Evolutionary conservation across 345 rosid species (phyloP), one percentile per base, ranked within the genome.

Genomic region (Salix viminalis): DNA sequence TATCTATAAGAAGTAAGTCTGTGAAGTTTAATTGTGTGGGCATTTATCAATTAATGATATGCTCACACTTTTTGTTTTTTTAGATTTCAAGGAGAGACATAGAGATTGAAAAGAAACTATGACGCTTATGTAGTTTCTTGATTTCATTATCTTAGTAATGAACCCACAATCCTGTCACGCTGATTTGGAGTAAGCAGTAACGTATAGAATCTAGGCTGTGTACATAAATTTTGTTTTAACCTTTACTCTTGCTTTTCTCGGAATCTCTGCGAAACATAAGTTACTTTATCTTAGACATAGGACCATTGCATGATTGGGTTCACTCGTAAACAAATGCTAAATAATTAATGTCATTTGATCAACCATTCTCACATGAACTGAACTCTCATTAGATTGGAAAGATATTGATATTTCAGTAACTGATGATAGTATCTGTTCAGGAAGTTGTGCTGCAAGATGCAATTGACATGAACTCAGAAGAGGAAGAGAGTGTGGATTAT

Each of bases 371-470:
- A 42, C 28, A 13, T 34, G 46, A 24, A 61, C 44, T 21, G 50
- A 42, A 18, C 16, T 42, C 52, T 44, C 46, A 36, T 13, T 58
- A 56, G 66, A 79, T 69, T 60, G 64, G 72, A 56, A 56, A 9
- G 5, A 65, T 36, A 73, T 44, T 34, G 54, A 56, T 75, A 39
- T 65, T 83, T 13, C 28, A 71, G 67, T 69, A 50, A 81, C 77
- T 78, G 70, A 84, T 50, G 41, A 71, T 52, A 70, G 65, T 72
- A 19, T 72, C 34, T 88, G 77, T 83, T 68, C 82, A 93, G 97
- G 95, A 82, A 75, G 78, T 65, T 77, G 90, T 74, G 67, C 75
- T 77, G 58, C 83, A 79, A 77, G 76, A 85, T 77, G 81, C 79
- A 23, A 65, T 73, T 18, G 78, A 78, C 75, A 68, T 72, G 74